Evolutionary conservation across 2,329 filamentous ascomycete genomes (phyloP), one percentile per base, ranked within the genome.

Genomic region (Botrytis paeoniae): DNA sequence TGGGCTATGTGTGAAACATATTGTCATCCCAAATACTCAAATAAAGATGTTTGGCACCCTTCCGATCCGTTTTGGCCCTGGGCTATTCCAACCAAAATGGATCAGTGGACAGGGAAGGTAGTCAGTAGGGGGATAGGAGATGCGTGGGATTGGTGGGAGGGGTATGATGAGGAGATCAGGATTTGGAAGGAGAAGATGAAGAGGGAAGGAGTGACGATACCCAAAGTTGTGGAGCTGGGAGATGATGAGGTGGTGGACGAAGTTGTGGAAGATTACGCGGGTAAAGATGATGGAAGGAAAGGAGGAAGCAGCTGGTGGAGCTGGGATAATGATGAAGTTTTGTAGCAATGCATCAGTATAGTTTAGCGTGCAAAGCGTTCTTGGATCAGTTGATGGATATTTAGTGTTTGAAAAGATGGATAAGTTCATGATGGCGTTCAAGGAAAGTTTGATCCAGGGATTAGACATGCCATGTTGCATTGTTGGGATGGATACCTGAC

Each of bases 61-160:
- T 84, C 87, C 63, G 89, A 90, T 78, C 89, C 89, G 0, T 85
- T 85, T 39, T 91, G 89, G 80, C 89, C 88, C n/a, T 84, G 83
- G 57, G 87, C 88, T 1, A 83, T 91, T 63, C 89, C 89, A 4
- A 85, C 89, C 73, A 91, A 90, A 81, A 78, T 91, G 20, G 89
- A 91, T 78, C 85, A 90, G 76, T 91, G 88, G 88, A 78, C 83
- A 14, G 79, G 79, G 4, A 62, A 75, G 32, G 66, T 76, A 20
- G 71, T 74, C n/a, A 77, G 76, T 59, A 29, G 70, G 18, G 45
- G 63, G 1, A 20, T 71, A 20, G 54, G 54, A 10, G 51, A 61
- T 29, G 59, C 74, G 14, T 71, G 48, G 43, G 57, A 72, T 54
- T 60, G 70, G 59, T 69, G 64, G 63, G 35, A 70, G 39, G 68